A percentile compares a stretch with the other conserved stretches of the same genome.
These are phyloP conservation scores for Tympanopsis confertula DNA, from an alignment of 2,329 filamentous ascomycete species.

Conservation along the genomic window DNA sequence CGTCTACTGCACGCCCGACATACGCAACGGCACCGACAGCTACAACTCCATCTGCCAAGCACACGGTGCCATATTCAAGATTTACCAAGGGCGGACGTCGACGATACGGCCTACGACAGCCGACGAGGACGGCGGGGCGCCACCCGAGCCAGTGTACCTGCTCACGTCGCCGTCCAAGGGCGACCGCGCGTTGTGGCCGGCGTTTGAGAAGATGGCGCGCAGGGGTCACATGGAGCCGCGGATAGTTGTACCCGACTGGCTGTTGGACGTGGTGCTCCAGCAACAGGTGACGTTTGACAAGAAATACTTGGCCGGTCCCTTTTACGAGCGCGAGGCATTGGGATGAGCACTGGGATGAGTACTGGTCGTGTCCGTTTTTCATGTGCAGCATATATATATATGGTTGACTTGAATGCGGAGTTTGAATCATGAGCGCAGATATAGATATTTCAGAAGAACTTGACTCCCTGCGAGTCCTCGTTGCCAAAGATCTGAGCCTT, in stretches of 20 bases:
- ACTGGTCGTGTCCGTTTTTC: too few relatives aligned
- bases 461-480: conserved; percentile 81
- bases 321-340: conserved; percentile 16
- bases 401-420: too few relatives aligned
- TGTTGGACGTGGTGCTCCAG: conserved; percentile 79
- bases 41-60: conserved; percentile 77
- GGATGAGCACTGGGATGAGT: conserved; percentile 5
- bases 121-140: conserved; percentile 47
- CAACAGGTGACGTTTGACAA: conserved; percentile 65
- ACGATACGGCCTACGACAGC: conserved; percentile 51
- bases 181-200: conserved; percentile 67
- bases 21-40: conserved; percentile 71
- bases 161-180: conserved; percentile 56
- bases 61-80: conserved; percentile 73
- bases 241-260: conserved; percentile 78
- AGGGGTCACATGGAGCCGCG: conserved; percentile 69
- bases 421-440: not conserved
- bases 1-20: conserved; percentile 73
- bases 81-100: conserved; percentile 64
- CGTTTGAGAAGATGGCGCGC: conserved; percentile 68
- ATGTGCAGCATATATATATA: too few relatives aligned
- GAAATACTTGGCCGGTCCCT: conserved; percentile 42
- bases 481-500: conserved; percentile 89
- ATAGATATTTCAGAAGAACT: conserved; percentile 94
- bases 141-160: conserved; percentile 69